Evolutionary conservation across 768 basidiomycete genomes (phyloP), one percentile per base, ranked within the genome.

Genomic region (Collybiopsis confluens): DNA sequence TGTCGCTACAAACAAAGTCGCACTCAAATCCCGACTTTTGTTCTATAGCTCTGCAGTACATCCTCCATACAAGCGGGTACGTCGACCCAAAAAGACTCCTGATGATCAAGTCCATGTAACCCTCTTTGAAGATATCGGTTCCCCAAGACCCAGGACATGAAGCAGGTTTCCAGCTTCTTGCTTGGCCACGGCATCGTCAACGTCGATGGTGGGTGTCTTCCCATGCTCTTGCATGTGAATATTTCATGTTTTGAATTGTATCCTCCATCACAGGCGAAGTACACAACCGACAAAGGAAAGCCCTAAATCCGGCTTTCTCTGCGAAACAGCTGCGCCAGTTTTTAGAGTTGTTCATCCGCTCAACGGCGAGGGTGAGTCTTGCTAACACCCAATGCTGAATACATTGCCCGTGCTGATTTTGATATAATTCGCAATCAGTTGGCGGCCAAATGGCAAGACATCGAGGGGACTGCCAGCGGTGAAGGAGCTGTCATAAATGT

Each of bases 231-330:
- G n/a, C n/a, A n/a, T n/a, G n/a, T n/a, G n/a, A n/a, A n/a, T n/a
- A n/a, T n/a, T n/a, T n/a, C n/a, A n/a, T n/a, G n/a, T n/a, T 27
- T 8, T 27, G 21, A 7, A 15, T 26, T 33, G 24, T 21, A 21
- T 28, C 8, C 26, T 26, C n/a, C n/a, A n/a, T n/a, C n/a, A n/a
- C 55, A 45, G 60, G 61, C 21, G 42, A 28, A 33, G 50, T 47
- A 4, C 68, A 68, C 49, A 61, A 62, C n/a, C 61, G 68, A 10
- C 68, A 69, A 21, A 54, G 69, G 35, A 70, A 70, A 51, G 64
- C 64, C 13, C 67, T 70, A 64, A 58, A 65, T 16, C 69, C 68
- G 11, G 68, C 67, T 2, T 70, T 70, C 44, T 64, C 65, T 13
- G 45, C 55, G 0, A 57, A 62, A 1, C 64, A 67, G 37, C 52